A percentile compares a stretch with the other conserved stretches of the same genome.
Evolutionary conservation across 129 eudicot species (phyloP).

Genomic region (Flaveria ramosissima): DNA sequence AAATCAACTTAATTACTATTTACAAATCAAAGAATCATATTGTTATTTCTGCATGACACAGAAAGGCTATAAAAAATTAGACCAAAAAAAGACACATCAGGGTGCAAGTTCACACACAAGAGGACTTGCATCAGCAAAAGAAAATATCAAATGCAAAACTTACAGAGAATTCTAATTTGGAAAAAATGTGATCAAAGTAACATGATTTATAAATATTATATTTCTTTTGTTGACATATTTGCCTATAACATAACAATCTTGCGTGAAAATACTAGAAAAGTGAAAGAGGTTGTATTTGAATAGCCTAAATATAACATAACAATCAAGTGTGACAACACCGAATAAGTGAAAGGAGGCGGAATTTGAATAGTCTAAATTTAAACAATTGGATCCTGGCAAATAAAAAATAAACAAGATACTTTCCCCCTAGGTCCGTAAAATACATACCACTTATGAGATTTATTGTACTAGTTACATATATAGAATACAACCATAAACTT

Average conservation of each 20-base stretch:
- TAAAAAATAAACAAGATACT: constrained; percentile 19
- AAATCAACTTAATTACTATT: neutral
- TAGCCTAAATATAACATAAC: too few relatives aligned
- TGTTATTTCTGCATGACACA: neutral
- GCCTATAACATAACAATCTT: neutral
- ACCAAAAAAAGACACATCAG: neutral
- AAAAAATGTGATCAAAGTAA: neutral
- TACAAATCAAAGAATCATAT: neutral
- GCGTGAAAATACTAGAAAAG: constrained; percentile 13
- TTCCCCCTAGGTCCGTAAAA: constrained; percentile 4
- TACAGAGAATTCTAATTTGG: neutral
- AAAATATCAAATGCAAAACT: neutral
- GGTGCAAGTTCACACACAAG: neutral
- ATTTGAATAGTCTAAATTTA: constrained; percentile 18
- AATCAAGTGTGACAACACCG: too few relatives aligned
- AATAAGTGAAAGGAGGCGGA: too few relatives aligned
- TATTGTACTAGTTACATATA: constrained; percentile 21
- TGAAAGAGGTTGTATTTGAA: neutral
- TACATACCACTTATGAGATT: constrained; percentile 14
- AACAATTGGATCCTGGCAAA: constrained; percentile 12
- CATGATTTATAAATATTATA: constrained; percentile 1
- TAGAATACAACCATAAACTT: constrained; percentile 18
- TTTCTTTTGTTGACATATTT: neutral
- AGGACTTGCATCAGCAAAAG: neutral
- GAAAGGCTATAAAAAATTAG: neutral